Conservation (phyloP, 2,329 filamentous ascomycete genomes). For the Tolypocladium pustulatum region DNA sequence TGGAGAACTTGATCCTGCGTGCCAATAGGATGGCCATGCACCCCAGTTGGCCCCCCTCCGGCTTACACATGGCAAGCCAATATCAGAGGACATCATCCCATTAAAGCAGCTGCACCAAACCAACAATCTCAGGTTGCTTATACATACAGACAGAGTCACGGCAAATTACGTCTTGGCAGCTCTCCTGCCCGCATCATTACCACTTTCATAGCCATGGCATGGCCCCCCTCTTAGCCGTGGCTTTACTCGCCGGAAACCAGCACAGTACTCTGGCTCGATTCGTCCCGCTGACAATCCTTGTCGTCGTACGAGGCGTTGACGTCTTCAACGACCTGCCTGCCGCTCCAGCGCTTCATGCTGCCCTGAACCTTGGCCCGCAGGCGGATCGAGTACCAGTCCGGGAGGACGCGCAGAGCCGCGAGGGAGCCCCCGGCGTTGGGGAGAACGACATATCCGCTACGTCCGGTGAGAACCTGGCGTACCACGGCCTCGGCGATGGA, state of each 20-base stretch:
- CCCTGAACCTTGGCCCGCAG: slow-evolving; percentile 31
- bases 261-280: slow-evolving; percentile 6
- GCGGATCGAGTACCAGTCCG: slow-evolving; percentile 51
- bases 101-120: not conserved
- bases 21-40: not conserved
- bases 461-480: slow-evolving; percentile 35
- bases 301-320: slow-evolving; percentile 18
- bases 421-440: slow-evolving; percentile 28
- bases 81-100: not conserved
- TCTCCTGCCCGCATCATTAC: not conserved
- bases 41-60: not conserved
- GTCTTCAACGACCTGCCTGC: slow-evolving; percentile 37
- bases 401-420: slow-evolving; percentile 37
- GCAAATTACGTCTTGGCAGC: not conserved
- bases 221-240: not conserved
- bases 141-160: not conserved
- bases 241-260: slow-evolving; percentile 19
- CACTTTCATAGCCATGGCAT: not conserved
- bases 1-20: not conserved
- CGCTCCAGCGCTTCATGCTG: slow-evolving; percentile 33
- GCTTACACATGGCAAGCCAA: not conserved
- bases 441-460: slow-evolving; percentile 36
- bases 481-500: slow-evolving; percentile 36
- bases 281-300: not conserved
- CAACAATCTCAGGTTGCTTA: not conserved